Conservation (phyloP, 768 basidiomycete species). For the Dendrothele bispora region DNA sequence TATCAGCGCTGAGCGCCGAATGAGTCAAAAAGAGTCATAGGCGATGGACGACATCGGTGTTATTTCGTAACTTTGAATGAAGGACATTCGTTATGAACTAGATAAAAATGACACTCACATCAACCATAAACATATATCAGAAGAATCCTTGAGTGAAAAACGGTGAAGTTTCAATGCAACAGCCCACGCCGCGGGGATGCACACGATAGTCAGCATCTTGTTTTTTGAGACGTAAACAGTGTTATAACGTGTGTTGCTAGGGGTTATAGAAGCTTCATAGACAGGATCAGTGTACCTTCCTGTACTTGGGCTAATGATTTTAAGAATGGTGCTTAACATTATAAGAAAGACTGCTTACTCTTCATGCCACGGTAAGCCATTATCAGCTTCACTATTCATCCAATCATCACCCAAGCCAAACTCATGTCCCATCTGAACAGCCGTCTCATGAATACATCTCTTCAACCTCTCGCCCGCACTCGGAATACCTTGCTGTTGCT, state of each 20-base stretch:
- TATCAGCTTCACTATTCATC: conserved; percentile 78
- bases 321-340: conserved; percentile 5
- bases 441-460: conserved; percentile 57
- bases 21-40: too few species aligned
- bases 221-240: conserved; percentile 60
- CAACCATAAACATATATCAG: conserved; percentile 68
- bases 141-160: conserved; percentile 61
- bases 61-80: too few species aligned
- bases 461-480: conserved; percentile 58
- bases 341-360: conserved; percentile 44
- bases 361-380: conserved; percentile 62
- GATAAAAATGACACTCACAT: conserved; percentile 38
- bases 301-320: conserved; percentile 21
- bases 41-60: too few species aligned
- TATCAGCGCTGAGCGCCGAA: too few species aligned
- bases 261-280: conserved; percentile 48
- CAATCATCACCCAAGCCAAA: conserved; percentile 62
- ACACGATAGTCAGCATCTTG: conserved; percentile 48
- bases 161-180: conserved; percentile 73
- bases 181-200: conserved; percentile 71
- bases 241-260: conserved; percentile 51
- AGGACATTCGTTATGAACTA: too few species aligned
- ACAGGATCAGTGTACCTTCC: conserved; percentile 55
- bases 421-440: too few species aligned
- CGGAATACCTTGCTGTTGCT: conserved; percentile 36